phyloP scores from a whole-genome alignment of 352 stramenopile genomes.

The Saprolegnia parasitica region DNA sequence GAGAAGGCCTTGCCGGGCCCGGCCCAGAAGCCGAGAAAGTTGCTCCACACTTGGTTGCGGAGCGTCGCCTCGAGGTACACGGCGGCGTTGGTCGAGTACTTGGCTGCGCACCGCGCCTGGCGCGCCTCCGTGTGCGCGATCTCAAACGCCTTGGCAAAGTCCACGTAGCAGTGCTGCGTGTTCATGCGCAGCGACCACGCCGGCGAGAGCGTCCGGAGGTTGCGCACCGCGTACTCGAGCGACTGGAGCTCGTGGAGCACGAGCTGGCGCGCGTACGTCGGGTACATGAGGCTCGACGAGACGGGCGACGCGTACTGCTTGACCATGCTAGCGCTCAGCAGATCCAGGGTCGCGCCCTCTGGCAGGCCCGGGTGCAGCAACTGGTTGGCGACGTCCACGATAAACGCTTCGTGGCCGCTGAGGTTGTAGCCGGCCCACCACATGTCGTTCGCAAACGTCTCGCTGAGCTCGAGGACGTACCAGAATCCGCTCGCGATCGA shows the following conservation, averaged over 20 bases:
- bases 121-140: slow-evolving; percentile 9
- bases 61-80: slow-evolving; percentile 9
- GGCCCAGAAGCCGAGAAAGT: background rate
- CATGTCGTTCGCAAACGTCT: slow-evolving; percentile 10
- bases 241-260: slow-evolving; percentile 2
- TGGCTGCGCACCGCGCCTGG: background rate
- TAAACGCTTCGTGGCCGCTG: slow-evolving; percentile 3
- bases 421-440: slow-evolving; percentile 19
- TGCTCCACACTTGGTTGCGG: slow-evolving; percentile 12
- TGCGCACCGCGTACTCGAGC: background rate
- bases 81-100: slow-evolving; percentile 4
- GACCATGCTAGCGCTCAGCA: background rate
- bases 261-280: background rate
- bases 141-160: slow-evolving; percentile 12
- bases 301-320: background rate
- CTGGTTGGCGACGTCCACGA: slow-evolving; percentile 20
- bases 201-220: background rate
- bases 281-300: background rate
- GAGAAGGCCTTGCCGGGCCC: slow-evolving; percentile 5
- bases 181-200: background rate
- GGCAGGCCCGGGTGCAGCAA: background rate
- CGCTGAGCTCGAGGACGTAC: background rate
- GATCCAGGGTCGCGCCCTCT: background rate
- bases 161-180: slow-evolving; percentile 17
- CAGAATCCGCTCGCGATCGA: background rate